These are phyloP conservation scores for Lodderomyces orthopsilosis DNA, from an alignment of 1,139 yeast genomes.

Conservation along the genomic window DNA sequence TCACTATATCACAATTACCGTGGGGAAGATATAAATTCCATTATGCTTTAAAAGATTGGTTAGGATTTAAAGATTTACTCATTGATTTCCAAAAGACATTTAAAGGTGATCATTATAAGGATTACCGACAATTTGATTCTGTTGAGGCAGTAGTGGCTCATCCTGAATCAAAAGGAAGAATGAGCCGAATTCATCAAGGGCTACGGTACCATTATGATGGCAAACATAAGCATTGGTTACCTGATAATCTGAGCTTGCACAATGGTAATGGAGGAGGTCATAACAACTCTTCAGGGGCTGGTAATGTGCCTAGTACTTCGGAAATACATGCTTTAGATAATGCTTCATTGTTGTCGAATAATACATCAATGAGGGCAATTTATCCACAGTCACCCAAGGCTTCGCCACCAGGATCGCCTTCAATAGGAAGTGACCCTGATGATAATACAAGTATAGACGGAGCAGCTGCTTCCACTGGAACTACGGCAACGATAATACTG, in stretches of 20 bases:
- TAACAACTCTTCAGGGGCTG: background rate
- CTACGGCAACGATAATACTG: conserved; percentile 18
- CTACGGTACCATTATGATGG: conserved; percentile 79
- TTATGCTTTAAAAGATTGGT: conserved; percentile 72
- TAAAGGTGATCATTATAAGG: conserved; percentile 69
- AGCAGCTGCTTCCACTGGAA: conserved; percentile 9
- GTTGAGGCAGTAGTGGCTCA: conserved; percentile 70
- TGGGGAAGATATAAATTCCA: conserved; percentile 61
- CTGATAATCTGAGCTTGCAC: conserved; percentile 26
- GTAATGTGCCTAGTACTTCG: conserved; percentile 24
- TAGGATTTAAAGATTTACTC: conserved; percentile 70
- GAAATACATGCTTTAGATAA: conserved; percentile 27
- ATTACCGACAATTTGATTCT: conserved; percentile 80
- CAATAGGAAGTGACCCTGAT: conserved; percentile 8
- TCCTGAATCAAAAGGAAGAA: conserved; percentile 62
- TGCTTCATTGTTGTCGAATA: conserved; percentile 32
- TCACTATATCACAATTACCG: conserved; percentile 57
- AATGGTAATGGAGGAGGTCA: conserved; percentile 7
- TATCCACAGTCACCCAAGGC: conserved; percentile 28
- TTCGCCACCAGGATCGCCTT: conserved; percentile 24
- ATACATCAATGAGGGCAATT: conserved; percentile 35
- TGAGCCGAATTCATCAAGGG: conserved; percentile 79
- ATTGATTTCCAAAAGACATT: conserved; percentile 75
- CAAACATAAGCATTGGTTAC: conserved; percentile 80
- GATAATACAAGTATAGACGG: background rate